Evolutionary conservation across 768 basidiomycete species (phyloP).

Genomic region (Lactarius pseudohatsudake): DNA sequence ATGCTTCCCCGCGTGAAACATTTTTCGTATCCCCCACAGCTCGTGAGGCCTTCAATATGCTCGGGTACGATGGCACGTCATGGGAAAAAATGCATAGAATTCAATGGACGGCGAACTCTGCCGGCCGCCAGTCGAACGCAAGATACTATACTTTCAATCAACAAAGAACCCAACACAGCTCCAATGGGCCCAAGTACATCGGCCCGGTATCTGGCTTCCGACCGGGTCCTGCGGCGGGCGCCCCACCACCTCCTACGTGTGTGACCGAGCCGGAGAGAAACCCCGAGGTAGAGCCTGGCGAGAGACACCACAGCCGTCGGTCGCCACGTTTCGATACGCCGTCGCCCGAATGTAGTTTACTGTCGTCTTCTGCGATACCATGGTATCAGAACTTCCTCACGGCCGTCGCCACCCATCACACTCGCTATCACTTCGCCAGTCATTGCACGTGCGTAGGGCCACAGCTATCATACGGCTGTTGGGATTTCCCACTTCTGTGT

Average conservation of each 20-base stretch:
- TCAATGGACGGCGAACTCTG: not conserved
- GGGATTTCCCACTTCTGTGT: not conserved
- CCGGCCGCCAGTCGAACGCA: not conserved
- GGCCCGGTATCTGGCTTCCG: not conserved
- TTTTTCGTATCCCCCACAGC: not conserved
- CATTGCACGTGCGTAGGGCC: not conserved
- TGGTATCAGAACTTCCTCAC: not conserved
- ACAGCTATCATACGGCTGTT: not conserved
- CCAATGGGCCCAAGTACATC: not conserved
- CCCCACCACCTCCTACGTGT: not conserved
- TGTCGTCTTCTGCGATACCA: not conserved
- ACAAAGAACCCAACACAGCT: not conserved
- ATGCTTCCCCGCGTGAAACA: not conserved
- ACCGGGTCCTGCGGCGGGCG: not conserved
- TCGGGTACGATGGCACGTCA: not conserved
- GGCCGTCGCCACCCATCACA: not conserved
- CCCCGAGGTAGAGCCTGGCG: conserved; percentile 1
- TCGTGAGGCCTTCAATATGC: not conserved
- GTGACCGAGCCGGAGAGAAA: not conserved
- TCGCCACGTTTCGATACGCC: not conserved
- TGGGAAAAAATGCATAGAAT: not conserved
- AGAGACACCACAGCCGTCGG: not conserved
- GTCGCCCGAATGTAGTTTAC: not conserved
- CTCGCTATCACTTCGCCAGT: not conserved
- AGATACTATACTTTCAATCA: not conserved